Percentiles rank a stretch among this genome's conserved stretches.
Evolutionary conservation across 176 grass and related monocot species (phyloP).

Genomic region (Thinopyrum elongatum): DNA sequence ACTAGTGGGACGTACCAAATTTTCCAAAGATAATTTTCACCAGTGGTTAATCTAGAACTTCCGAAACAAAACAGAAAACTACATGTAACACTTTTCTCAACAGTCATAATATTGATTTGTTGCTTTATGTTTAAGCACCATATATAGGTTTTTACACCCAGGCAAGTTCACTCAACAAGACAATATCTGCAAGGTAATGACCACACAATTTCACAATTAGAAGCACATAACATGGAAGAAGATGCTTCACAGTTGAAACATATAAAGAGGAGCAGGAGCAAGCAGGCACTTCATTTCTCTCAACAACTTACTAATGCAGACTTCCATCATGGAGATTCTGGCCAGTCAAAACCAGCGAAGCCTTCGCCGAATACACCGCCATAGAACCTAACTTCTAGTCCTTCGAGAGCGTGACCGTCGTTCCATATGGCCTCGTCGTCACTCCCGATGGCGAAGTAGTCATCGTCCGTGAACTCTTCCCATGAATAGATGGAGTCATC

Average conservation of each 20-base stretch:
- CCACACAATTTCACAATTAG: neutral
- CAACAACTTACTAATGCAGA: neutral
- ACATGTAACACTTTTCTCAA: no score
- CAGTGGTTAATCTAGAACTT: neutral
- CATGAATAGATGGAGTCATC: conserved; percentile 71
- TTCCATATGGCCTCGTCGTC: conserved; percentile 90
- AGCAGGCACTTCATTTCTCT: neutral
- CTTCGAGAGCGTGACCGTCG: conserved; percentile 52
- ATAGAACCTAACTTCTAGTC: conserved; percentile 77
- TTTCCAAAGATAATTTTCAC: no score
- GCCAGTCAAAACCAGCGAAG: conserved; percentile 66
- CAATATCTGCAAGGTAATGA: conserved; percentile 33
- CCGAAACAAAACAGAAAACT: neutral
- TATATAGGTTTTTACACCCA: no score
- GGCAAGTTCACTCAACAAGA: no score
- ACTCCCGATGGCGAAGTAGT: conserved; percentile 38
- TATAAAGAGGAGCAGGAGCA: neutral
- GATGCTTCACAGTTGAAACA: neutral
- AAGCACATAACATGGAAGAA: neutral
- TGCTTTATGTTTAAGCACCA: no score
- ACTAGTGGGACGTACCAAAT: no score
- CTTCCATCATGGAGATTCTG: conserved; percentile 60
- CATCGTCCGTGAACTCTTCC: conserved; percentile 61
- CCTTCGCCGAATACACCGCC: conserved; percentile 58
- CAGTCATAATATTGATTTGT: no score